Evolutionary conservation across 2,329 filamentous ascomycete genomes (phyloP).

Genomic region (Aspergillus sp.): DNA sequence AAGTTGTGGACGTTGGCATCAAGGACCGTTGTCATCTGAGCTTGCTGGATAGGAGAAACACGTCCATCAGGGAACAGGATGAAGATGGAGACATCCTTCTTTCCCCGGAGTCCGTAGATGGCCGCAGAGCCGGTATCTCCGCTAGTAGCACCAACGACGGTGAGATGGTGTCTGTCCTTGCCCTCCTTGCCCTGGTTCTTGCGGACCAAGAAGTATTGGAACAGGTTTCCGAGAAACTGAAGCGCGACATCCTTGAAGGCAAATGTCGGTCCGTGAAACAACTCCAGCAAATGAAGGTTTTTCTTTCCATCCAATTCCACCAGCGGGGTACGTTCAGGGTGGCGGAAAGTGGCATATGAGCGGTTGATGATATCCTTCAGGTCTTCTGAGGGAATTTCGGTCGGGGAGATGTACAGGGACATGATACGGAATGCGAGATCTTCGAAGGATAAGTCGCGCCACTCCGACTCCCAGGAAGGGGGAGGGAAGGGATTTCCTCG

Average conservation of each 20-base stretch:
- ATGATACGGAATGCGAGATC: constrained; percentile 68
- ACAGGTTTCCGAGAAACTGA: constrained; percentile 94
- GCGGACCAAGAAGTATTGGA: constrained; percentile 44
- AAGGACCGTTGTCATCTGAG: constrained; percentile 92
- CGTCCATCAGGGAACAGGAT: constrained; percentile 90
- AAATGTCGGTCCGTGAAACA: constrained; percentile 94
- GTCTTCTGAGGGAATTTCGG: constrained; percentile 76
- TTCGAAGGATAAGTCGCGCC: constrained; percentile 21
- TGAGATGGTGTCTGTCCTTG: constrained; percentile 69
- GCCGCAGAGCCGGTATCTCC: constrained; percentile 88
- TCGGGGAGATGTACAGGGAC: constrained; percentile 76
- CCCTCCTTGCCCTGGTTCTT: constrained; percentile 39
- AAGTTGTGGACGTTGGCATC: constrained; percentile 92
- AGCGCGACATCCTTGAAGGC: constrained; percentile 94
- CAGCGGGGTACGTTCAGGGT: constrained; percentile 71
- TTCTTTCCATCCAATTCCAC: constrained; percentile 66
- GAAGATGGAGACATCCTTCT: constrained; percentile 95
- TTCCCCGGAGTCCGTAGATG: constrained; percentile 89
- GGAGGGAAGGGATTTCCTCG: constrained; percentile 42
- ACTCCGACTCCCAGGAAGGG: constrained; percentile 19
- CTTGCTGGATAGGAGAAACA: constrained; percentile 87
- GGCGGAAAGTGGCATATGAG: constrained; percentile 87
- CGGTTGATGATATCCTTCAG: constrained; percentile 77
- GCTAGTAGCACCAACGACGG: constrained; percentile 80
- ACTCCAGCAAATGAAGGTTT: constrained; percentile 80